phyloP scores from a whole-genome alignment of 73 alveolate genomes.

The Paramecium tetraurelia region DNA sequence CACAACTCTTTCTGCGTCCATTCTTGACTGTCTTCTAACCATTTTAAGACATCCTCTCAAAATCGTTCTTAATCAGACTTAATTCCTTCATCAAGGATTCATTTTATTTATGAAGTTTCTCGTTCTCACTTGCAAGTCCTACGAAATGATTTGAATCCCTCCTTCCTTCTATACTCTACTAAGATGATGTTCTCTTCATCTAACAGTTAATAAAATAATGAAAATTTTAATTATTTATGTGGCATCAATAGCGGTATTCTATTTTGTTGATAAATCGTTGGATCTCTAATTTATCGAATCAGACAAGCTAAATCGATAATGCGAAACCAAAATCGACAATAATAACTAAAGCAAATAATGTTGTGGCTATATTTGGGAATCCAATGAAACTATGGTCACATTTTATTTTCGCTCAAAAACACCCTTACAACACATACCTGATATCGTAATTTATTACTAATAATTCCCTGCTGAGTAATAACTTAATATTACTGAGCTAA shows the following conservation, averaged over 20 bases:
- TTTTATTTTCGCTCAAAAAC: neutral
- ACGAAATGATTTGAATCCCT: neutral
- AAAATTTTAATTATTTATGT: constrained; percentile 12
- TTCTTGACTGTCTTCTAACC: constrained; percentile 10
- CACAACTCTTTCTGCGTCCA: neutral
- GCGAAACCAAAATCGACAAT: neutral
- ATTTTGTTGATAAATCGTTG: neutral
- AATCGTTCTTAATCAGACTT: neutral
- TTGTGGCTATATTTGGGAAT: constrained; percentile 7
- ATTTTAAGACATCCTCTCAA: neutral
- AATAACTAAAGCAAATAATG: neutral
- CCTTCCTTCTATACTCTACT: neutral
- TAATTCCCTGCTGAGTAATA: neutral
- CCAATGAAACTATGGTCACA: neutral
- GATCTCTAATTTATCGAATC: neutral
- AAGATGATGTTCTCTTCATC: neutral
- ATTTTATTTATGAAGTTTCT: neutral
- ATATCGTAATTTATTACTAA: neutral
- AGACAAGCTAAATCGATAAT: neutral
- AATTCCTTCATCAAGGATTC: constrained; percentile 15
- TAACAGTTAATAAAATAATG: neutral
- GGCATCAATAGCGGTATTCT: neutral
- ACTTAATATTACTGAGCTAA: neutral
- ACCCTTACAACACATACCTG: neutral
- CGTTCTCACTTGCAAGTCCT: neutral